Conservation (phyloP, 352 stramenopile species). For the Thalassiosira mediterranea region DNA sequence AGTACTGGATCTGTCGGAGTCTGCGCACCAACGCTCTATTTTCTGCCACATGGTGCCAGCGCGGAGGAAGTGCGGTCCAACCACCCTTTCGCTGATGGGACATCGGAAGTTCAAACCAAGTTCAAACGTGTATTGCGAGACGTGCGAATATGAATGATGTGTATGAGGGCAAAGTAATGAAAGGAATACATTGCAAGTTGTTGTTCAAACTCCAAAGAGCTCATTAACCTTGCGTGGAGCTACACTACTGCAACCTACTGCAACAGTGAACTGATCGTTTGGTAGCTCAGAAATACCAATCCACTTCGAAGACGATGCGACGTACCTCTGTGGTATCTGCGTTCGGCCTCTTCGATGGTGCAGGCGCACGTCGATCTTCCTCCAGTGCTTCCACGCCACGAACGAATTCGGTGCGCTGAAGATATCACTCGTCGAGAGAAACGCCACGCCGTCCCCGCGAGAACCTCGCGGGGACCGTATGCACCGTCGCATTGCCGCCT, state of each 20-base stretch:
- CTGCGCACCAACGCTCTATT: slow-evolving; percentile 55
- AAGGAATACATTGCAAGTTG: too few relatives aligned
- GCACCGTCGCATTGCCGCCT: slow-evolving; percentile 3
- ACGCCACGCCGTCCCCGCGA: neutral
- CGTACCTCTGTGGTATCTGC: too few relatives aligned
- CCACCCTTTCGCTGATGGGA: slow-evolving; percentile 5
- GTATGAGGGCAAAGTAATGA: too few relatives aligned
- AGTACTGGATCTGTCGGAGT: slow-evolving; percentile 13
- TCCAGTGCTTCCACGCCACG: slow-evolving; percentile 50
- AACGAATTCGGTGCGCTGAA: slow-evolving; percentile 41
- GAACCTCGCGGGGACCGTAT: slow-evolving; percentile 18
- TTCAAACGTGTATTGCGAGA: too few relatives aligned
- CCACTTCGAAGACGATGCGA: too few relatives aligned
- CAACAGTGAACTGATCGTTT: too few relatives aligned
- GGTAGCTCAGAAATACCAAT: too few relatives aligned
- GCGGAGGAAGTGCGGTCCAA: slow-evolving; percentile 53
- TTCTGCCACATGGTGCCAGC: slow-evolving; percentile 54
- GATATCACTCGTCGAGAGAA: slow-evolving; percentile 37
- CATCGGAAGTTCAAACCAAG: too few relatives aligned
- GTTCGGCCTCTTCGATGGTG: neutral
- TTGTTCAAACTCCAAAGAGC: too few relatives aligned
- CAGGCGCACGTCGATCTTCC: slow-evolving; percentile 31
- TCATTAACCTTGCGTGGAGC: too few relatives aligned
- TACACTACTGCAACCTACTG: too few relatives aligned
- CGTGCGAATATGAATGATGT: too few relatives aligned